Evolutionary conservation across 257 asterid genomes (phyloP).

Genomic region (Primulina huaijiensis): DNA sequence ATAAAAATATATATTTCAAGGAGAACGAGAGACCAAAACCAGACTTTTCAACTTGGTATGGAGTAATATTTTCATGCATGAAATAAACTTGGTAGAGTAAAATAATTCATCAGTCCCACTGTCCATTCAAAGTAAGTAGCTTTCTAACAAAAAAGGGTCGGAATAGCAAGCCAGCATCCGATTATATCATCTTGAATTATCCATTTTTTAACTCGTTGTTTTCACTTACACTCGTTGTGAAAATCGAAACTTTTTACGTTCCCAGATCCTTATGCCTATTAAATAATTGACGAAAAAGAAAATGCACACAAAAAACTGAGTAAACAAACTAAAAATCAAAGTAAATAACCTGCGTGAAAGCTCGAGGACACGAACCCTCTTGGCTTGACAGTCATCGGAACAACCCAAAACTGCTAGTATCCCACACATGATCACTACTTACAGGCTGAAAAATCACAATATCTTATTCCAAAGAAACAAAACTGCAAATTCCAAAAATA

Average conservation of each 20-base stretch:
- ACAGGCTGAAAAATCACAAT: neutral
- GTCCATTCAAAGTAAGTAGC: too few relatives aligned
- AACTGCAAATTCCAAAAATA: neutral
- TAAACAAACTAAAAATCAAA: neutral
- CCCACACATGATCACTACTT: slow-evolving; percentile 60
- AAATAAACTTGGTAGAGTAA: too few relatives aligned
- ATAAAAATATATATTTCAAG: too few relatives aligned
- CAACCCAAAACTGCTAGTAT: slow-evolving; percentile 91
- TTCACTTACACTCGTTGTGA: neutral
- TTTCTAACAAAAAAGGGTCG: too few relatives aligned
- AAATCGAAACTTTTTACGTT: neutral
- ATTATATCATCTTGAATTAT: too few relatives aligned
- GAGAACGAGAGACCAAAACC: too few relatives aligned
- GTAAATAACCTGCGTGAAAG: slow-evolving; percentile 83
- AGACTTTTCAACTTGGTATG: too few relatives aligned
- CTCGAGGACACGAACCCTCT: slow-evolving; percentile 95
- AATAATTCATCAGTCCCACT: too few relatives aligned
- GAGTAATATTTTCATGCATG: too few relatives aligned
- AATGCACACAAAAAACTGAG: neutral
- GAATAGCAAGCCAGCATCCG: too few relatives aligned
- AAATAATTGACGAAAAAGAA: neutral
- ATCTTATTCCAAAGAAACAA: neutral
- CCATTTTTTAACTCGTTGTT: neutral
- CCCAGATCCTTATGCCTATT: neutral
- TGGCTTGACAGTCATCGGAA: slow-evolving; percentile 83